These are phyloP conservation scores for Sistotremastrum niveocremeum DNA, from an alignment of 768 basidiomycete species.

Conservation along the genomic window DNA sequence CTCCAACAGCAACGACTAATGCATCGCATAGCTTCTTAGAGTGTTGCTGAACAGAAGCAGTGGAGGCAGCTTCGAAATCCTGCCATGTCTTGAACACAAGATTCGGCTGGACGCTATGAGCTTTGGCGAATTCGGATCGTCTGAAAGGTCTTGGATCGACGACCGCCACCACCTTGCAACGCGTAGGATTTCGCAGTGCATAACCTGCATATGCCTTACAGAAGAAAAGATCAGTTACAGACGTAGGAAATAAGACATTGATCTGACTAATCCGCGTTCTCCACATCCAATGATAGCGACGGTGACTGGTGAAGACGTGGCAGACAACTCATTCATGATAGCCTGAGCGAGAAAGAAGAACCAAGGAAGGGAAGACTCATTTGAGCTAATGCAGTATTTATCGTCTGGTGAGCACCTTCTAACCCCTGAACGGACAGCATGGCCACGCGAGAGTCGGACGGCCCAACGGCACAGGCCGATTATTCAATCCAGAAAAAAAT, in stretches of 20 bases:
- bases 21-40: slow-evolving; percentile 73
- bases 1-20: slow-evolving; percentile 69
- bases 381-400: too few relatives aligned
- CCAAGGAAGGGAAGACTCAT: too few relatives aligned
- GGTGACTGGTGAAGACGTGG: slow-evolving; percentile 33
- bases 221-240: not conserved
- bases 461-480: too few relatives aligned
- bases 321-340: too few relatives aligned
- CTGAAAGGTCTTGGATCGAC: slow-evolving; percentile 71
- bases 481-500: too few relatives aligned
- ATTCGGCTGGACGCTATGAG: slow-evolving; percentile 48
- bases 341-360: too few relatives aligned
- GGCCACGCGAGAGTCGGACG: too few relatives aligned
- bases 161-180: slow-evolving; percentile 70
- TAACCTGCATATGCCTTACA: slow-evolving; percentile 50
- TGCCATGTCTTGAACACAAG: slow-evolving; percentile 62
- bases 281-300: slow-evolving; percentile 75
- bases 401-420: too few relatives aligned
- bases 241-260: not conserved
- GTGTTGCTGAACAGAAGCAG: slow-evolving; percentile 45
- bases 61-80: slow-evolving; percentile 54
- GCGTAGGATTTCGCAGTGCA: slow-evolving; percentile 41
- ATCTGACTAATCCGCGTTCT: slow-evolving; percentile 57
- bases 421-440: too few relatives aligned
- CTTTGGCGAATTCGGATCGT: slow-evolving; percentile 38